Conservation (phyloP, 176 grass and related monocot genomes). For the Neostapfia colusana region DNA sequence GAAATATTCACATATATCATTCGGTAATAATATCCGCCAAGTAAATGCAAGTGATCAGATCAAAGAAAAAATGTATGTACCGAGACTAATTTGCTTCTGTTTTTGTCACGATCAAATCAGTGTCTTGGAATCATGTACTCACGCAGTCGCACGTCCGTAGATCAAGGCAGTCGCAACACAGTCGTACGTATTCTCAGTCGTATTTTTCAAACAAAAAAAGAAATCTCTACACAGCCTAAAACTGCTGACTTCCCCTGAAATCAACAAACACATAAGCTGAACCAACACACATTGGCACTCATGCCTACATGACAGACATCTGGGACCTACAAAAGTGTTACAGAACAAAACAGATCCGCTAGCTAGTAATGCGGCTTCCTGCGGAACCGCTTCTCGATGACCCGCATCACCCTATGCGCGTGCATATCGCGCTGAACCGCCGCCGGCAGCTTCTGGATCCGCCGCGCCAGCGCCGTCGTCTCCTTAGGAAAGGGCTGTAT, state of each 20-base stretch:
- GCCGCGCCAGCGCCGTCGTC: slow-evolving; percentile 16
- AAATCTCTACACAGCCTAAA: neutral
- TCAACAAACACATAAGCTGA: neutral
- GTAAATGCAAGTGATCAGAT: neutral
- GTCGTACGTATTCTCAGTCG: too few species aligned
- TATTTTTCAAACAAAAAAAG: too few species aligned
- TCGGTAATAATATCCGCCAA: neutral
- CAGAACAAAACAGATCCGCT: neutral
- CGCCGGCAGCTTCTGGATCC: slow-evolving; percentile 31
- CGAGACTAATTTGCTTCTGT: too few species aligned
- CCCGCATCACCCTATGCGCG: slow-evolving; percentile 25
- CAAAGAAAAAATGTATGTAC: neutral
- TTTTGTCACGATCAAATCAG: too few species aligned
- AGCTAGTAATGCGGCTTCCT: neutral
- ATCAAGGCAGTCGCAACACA: too few species aligned
- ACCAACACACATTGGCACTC: neutral
- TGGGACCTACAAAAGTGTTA: neutral
- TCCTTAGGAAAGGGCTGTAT: neutral
- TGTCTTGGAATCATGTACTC: too few species aligned
- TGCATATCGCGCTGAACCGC: neutral
- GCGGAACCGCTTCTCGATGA: slow-evolving; percentile 19
- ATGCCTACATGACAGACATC: neutral
- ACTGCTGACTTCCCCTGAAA: neutral
- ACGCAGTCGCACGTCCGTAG: too few species aligned
- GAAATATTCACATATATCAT: too few species aligned